Conservation (phyloP, 78 protist species). For the Guillardia theta region DNA sequence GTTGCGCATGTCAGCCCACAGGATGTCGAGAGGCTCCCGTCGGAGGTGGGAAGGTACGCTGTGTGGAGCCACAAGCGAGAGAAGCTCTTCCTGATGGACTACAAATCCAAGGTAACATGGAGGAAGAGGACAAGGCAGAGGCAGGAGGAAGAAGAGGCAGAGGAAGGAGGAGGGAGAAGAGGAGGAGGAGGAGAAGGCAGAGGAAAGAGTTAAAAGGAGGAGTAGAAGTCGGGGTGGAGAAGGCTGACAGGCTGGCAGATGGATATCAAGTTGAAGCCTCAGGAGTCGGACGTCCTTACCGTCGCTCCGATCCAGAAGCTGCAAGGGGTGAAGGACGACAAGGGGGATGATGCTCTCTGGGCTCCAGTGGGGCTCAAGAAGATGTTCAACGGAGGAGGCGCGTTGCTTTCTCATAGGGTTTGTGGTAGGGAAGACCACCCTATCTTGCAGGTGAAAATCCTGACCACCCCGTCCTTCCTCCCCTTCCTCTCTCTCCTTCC, state of each 20-base stretch:
- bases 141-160: neutral
- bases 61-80: constrained; percentile 24
- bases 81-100: neutral
- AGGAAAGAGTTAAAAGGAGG: neutral
- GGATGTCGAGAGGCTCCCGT: neutral
- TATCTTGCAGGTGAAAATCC: too few species aligned
- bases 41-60: neutral
- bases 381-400: constrained; percentile 57
- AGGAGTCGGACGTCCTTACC: constrained; percentile 29
- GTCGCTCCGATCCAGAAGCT: neutral
- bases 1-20: neutral
- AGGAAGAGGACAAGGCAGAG: neutral
- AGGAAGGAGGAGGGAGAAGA: neutral
- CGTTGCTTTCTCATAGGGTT: neutral
- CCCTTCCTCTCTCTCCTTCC: too few species aligned
- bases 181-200: neutral
- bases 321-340: neutral
- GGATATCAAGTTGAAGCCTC: neutral
- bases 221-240: neutral
- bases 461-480: too few species aligned
- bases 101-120: neutral
- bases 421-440: neutral
- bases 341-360: neutral
- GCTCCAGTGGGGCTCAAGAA: constrained; percentile 25
- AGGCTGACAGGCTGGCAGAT: neutral